Evolutionary conservation across 352 stramenopile genomes (phyloP).

Genomic region (Globisporangium viniferum): DNA sequence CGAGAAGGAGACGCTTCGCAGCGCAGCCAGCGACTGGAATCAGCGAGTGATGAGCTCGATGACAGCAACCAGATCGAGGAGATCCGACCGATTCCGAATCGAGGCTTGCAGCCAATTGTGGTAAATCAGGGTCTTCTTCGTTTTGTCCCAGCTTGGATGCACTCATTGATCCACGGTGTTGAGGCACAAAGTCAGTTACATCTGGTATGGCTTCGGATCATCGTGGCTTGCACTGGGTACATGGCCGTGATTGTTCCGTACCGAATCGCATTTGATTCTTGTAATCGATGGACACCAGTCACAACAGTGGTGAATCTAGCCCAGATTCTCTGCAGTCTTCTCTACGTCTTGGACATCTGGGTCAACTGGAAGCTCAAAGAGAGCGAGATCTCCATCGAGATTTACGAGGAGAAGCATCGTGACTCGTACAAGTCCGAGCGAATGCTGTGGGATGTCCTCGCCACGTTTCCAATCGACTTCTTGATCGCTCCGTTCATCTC

Average conservation of each 20-base stretch:
- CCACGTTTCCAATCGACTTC: conserved; percentile 43
- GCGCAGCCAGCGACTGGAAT: not conserved
- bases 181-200: conserved; percentile 40
- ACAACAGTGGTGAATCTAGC: conserved; percentile 18
- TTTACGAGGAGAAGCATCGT: conserved; percentile 47
- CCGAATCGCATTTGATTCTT: conserved; percentile 44
- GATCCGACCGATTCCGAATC: not conserved
- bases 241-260: conserved; percentile 47
- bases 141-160: conserved; percentile 10
- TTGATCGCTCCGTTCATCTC: conserved; percentile 17
- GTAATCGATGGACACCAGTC: conserved; percentile 27
- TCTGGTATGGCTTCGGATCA: conserved; percentile 38
- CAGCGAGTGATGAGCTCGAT: not conserved
- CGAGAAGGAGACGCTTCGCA: not conserved
- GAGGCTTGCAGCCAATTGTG: not conserved
- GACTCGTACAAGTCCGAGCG: conserved; percentile 39
- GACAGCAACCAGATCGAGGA: conserved; percentile 1
- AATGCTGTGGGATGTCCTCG: conserved; percentile 43
- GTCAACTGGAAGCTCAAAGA: conserved; percentile 52
- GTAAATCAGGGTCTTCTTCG: conserved; percentile 1
- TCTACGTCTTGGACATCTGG: conserved; percentile 51
- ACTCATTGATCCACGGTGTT: conserved; percentile 19
- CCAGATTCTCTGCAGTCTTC: conserved; percentile 32
- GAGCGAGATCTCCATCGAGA: conserved; percentile 38
- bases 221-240: conserved; percentile 34